Evolutionary conservation across 805 yeast species (phyloP).

Genomic region (Myxozyma sirexii): DNA sequence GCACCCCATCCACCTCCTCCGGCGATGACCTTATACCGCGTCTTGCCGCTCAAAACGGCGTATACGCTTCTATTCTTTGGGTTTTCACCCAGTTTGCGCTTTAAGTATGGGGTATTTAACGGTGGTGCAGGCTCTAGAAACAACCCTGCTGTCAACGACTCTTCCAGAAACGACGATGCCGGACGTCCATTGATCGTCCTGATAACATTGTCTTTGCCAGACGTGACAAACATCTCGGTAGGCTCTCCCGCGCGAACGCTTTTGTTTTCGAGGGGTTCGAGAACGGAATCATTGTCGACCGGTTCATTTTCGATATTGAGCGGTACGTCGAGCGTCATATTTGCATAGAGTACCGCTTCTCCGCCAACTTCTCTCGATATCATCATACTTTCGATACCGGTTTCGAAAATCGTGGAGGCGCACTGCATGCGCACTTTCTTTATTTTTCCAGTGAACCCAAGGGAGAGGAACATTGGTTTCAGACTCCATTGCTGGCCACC

Average conservation of each 20-base stretch:
- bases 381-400: constrained; percentile 27
- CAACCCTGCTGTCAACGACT: constrained; percentile 29
- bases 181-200: constrained; percentile 57
- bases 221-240: constrained; percentile 50
- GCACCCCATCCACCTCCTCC: constrained; percentile 82
- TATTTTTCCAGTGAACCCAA: constrained; percentile 11
- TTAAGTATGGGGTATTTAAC: constrained; percentile 3
- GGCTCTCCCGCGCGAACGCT: constrained; percentile 9
- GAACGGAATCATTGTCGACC: constrained; percentile 8
- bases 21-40: constrained; percentile 59
- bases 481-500: constrained; percentile 31
- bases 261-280: constrained; percentile 17
- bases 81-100: constrained; percentile 2
- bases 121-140: constrained; percentile 30
- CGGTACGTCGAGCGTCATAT: constrained; percentile 22
- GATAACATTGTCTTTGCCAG: constrained; percentile 59
- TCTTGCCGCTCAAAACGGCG: constrained; percentile 34
- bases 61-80: constrained; percentile 26
- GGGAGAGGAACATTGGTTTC: constrained; percentile 3
- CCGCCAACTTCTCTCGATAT: constrained; percentile 9
- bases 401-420: constrained; percentile 31
- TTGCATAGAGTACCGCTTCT: constrained; percentile 17
- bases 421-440: constrained; percentile 16
- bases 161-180: constrained; percentile 60
- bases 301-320: constrained; percentile 13